phyloP scores from a whole-genome alignment of 1,139 yeast genomes.

The Blastobotrys proliferans region DNA sequence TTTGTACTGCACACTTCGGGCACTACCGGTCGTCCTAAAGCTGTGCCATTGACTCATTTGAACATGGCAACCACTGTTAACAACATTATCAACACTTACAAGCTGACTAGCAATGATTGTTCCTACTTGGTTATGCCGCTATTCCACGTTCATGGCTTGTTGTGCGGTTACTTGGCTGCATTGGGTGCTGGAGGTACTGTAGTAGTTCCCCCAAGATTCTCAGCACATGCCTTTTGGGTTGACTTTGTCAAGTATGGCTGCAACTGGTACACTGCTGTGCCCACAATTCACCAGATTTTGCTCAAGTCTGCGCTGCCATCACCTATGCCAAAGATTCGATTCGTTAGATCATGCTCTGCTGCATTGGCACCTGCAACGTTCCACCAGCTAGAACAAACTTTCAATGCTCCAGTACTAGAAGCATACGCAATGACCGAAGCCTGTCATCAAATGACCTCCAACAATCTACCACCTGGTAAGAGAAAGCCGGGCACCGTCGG shows the following conservation, averaged over 20 bases:
- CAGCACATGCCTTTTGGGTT: conserved; percentile 55
- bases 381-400: conserved; percentile 48
- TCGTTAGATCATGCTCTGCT: conserved; percentile 65
- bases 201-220: conserved; percentile 53
- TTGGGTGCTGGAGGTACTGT: conserved; percentile 57
- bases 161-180: conserved; percentile 59
- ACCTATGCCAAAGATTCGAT: conserved; percentile 51
- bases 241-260: conserved; percentile 49
- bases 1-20: conserved; percentile 66
- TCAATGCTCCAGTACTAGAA: conserved; percentile 63
- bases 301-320: conserved; percentile 48
- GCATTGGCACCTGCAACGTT: conserved; percentile 62
- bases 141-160: conserved; percentile 68
- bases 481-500: conserved; percentile 70
- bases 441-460: conserved; percentile 67
- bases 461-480: conserved; percentile 57
- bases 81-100: conserved; percentile 55
- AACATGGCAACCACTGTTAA: conserved; percentile 55
- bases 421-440: conserved; percentile 82
- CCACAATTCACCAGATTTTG: conserved; percentile 64
- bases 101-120: conserved; percentile 44
- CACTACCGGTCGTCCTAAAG: conserved; percentile 68
- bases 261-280: conserved; percentile 71
- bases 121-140: conserved; percentile 67
- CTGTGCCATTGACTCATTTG: conserved; percentile 61